phyloP scores from a whole-genome alignment of 2,329 filamentous ascomycete species.

The Aaosphaeria pasadenensis region DNA sequence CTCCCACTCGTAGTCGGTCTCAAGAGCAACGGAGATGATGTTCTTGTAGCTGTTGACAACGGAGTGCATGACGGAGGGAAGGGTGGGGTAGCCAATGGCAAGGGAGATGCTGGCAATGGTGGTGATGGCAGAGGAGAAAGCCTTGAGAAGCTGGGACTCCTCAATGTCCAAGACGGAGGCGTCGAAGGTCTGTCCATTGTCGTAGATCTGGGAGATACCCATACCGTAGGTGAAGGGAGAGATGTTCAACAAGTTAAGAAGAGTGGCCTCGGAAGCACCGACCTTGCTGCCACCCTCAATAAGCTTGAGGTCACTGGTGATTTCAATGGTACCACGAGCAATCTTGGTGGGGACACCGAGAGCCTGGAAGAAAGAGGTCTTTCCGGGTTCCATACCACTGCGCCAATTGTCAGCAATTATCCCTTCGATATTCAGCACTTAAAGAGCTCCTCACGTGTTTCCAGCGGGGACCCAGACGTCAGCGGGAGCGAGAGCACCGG shows the following conservation, averaged over 20 bases:
- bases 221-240: slow-evolving; percentile 80
- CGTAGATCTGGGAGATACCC: slow-evolving; percentile 94
- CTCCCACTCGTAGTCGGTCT: slow-evolving; percentile 90
- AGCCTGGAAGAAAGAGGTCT: slow-evolving; percentile 99
- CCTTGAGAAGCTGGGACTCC: slow-evolving; percentile 87
- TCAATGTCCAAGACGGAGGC: slow-evolving; percentile 85
- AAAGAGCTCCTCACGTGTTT: slow-evolving; percentile 65
- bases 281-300: slow-evolving; percentile 91
- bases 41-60: slow-evolving; percentile 99
- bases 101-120: slow-evolving; percentile 90
- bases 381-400: slow-evolving; percentile 96
- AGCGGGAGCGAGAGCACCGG: slow-evolving; percentile 87
- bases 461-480: slow-evolving; percentile 96
- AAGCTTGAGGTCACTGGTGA: slow-evolving; percentile 96
- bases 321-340: slow-evolving; percentile 99
- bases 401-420: slow-evolving; percentile 9
- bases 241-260: slow-evolving; percentile 99
- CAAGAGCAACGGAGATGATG: slow-evolving; percentile 79
- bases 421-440: neutral
- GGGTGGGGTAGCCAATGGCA: slow-evolving; percentile 89
- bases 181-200: slow-evolving; percentile 90
- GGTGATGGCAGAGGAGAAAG: slow-evolving; percentile 76
- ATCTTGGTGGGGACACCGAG: slow-evolving; percentile 99
- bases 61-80: slow-evolving; percentile 95
- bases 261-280: slow-evolving; percentile 96